Evolutionary conservation across 345 rosid species (phyloP).

Genomic region (Brassica nigra): DNA sequence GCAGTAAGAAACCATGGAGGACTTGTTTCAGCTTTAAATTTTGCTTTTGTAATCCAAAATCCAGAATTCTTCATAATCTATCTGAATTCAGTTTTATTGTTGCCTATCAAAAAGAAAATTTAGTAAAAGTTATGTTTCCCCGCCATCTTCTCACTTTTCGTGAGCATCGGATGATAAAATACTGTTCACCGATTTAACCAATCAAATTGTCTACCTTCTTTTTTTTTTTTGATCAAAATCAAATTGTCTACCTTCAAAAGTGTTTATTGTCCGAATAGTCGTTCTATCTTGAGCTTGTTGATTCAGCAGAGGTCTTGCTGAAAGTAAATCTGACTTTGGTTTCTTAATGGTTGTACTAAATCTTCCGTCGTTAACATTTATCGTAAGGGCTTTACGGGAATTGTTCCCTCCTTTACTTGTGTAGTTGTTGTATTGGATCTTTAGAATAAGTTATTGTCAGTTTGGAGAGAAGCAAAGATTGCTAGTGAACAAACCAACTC

Average conservation of each 20-base stretch:
- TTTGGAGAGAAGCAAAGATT: background rate
- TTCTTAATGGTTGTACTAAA: no score
- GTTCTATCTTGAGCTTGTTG: background rate
- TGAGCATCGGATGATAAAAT: background rate
- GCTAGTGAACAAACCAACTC: background rate
- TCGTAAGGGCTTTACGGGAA: background rate
- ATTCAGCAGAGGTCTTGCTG: no score
- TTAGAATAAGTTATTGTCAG: background rate
- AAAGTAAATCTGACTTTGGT: no score
- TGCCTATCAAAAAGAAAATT: background rate
- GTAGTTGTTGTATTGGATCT: background rate
- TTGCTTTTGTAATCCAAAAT: constrained; percentile 32
- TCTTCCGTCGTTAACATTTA: no score
- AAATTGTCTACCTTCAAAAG: no score
- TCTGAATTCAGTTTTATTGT: constrained; percentile 16
- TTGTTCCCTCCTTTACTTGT: background rate
- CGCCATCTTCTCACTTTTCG: background rate
- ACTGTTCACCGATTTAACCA: background rate
- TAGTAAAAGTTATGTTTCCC: background rate
- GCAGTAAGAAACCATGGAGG: background rate
- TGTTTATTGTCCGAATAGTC: background rate
- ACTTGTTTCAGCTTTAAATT: constrained; percentile 20
- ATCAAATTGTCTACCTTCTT: background rate
- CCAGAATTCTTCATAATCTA: background rate
- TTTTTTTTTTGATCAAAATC: no score